phyloP scores from a whole-genome alignment of 2,329 filamentous ascomycete genomes.

The Talaromyces sp. region DNA sequence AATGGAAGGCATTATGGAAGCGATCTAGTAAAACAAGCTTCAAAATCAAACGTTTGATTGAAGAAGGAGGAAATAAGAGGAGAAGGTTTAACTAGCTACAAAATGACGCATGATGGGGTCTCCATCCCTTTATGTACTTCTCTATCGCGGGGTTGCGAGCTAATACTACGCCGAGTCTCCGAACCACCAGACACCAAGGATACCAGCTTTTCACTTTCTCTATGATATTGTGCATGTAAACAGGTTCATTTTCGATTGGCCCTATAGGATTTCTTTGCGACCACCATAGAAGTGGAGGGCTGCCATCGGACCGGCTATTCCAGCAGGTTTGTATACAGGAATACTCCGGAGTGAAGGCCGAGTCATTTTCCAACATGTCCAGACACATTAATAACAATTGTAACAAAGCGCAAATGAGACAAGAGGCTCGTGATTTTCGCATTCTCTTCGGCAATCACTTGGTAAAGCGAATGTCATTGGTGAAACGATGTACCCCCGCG shows the following conservation, averaged over 20 bases:
- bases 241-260: too few species aligned
- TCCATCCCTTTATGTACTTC: neutral
- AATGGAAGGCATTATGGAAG: slow-evolving; percentile 24
- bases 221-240: neutral
- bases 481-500: neutral
- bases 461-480: neutral
- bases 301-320: neutral
- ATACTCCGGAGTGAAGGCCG: neutral
- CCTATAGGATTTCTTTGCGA: neutral
- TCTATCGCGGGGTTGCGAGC: slow-evolving; percentile 4
- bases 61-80: neutral
- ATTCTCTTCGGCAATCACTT: neutral
- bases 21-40: neutral
- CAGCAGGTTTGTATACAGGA: neutral
- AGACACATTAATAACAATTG: neutral
- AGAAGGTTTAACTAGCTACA: neutral
- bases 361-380: neutral
- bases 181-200: neutral
- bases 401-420: neutral
- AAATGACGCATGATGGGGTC: neutral
- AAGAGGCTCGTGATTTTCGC: neutral
- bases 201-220: neutral
- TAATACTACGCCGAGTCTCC: neutral
- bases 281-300: neutral
- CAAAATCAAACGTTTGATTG: neutral